phyloP scores from a whole-genome alignment of 192 early-diverging fungal genomes.

The Globomyces pollinis-pini region DNA sequence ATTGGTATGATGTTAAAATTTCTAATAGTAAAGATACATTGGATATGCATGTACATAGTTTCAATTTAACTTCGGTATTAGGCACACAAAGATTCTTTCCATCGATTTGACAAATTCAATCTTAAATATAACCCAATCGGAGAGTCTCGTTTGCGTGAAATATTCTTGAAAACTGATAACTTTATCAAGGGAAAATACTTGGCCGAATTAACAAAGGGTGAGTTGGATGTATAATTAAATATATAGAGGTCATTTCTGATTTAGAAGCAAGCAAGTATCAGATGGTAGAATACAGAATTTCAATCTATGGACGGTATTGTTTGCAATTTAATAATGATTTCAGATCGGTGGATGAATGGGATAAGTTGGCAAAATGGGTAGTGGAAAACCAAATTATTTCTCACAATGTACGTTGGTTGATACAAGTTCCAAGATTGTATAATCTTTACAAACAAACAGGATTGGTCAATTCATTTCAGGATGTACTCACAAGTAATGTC shows the following conservation, averaged over 20 bases:
- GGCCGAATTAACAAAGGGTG: conserved; percentile 89
- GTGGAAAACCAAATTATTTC: conserved; percentile 85
- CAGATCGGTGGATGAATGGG: conserved; percentile 75
- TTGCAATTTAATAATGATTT: too few species aligned
- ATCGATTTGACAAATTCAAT: conserved; percentile 96
- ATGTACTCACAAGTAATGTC: conserved; percentile 62
- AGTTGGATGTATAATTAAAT: too few species aligned
- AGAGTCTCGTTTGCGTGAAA: conserved; percentile 87
- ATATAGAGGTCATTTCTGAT: conserved; percentile 81
- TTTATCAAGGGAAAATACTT: conserved; percentile 76
- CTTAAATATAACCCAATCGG: conserved; percentile 94
- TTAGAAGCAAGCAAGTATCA: conserved; percentile 93
- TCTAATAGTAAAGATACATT: conserved; percentile 92
- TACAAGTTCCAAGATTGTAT: conserved; percentile 89
- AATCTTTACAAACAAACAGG: conserved; percentile 68
- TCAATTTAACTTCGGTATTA: too few species aligned
- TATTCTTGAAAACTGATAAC: conserved; percentile 96
- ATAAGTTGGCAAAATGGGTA: conserved; percentile 89
- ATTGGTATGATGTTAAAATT: conserved; percentile 19
- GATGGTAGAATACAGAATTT: conserved; percentile 87
- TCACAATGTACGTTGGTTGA: conserved; percentile 89
- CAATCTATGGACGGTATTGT: conserved; percentile 94
- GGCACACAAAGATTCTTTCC: conserved; percentile 93
- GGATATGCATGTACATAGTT: conserved; percentile 98
- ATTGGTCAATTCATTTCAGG: conserved; percentile 61